Conservation (phyloP, 129 eudicot species). For the Flaveria robusta region DNA sequence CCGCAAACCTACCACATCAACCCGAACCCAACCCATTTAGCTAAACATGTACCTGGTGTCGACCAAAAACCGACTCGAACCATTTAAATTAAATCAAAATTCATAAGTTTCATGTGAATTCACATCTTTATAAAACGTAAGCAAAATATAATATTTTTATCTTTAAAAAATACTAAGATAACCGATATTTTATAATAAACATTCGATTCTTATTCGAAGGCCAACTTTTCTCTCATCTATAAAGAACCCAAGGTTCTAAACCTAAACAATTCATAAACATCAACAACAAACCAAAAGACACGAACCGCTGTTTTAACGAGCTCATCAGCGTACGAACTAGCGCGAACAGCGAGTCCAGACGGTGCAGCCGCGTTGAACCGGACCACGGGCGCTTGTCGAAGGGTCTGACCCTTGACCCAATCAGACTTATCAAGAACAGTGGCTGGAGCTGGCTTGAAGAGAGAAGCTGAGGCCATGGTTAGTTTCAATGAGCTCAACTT, state of each 20-base stretch:
- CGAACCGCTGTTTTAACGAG: slow-evolving; percentile 90
- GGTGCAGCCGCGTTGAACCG: slow-evolving; percentile 51
- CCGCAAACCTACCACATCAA: background rate
- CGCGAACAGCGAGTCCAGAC: slow-evolving; percentile 56
- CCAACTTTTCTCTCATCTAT: background rate
- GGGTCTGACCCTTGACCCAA: slow-evolving; percentile 65
- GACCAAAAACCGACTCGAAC: background rate
- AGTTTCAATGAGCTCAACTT: slow-evolving; percentile 24
- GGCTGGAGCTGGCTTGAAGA: slow-evolving; percentile 66
- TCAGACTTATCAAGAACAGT: slow-evolving; percentile 75
- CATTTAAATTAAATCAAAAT: background rate
- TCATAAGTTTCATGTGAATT: background rate
- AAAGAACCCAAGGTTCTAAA: background rate
- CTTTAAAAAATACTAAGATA: background rate
- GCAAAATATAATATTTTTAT: background rate
- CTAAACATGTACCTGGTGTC: background rate
- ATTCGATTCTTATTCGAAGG: slow-evolving; percentile 5
- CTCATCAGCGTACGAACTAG: slow-evolving; percentile 66
- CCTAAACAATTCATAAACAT: slow-evolving; percentile 9
- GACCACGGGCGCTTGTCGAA: slow-evolving; percentile 53
- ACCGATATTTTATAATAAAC: too few relatives aligned
- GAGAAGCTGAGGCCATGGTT: slow-evolving; percentile 72
- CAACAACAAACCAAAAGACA: background rate
- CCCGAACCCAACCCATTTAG: background rate
- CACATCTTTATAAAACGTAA: background rate